phyloP scores from a whole-genome alignment of 2,329 filamentous ascomycete species.

The Fusarium pseudoanthophilum region DNA sequence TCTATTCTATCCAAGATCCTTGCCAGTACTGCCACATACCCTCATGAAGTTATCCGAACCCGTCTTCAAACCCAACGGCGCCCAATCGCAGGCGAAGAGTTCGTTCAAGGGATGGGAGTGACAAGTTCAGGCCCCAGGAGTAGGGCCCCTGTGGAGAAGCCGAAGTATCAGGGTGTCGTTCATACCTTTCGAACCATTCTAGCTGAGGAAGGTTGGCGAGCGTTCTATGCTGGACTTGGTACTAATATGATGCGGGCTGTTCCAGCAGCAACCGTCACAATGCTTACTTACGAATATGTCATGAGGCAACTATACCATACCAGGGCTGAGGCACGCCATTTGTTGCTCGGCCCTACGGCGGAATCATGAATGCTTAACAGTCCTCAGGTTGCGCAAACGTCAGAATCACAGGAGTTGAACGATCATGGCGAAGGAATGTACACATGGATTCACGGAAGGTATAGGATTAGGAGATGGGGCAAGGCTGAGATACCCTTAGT shows the following conservation, averaged over 20 bases:
- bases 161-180: constrained; percentile 80
- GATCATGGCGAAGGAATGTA: constrained; percentile 28
- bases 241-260: constrained; percentile 98
- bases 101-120: constrained; percentile 62
- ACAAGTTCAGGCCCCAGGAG: constrained; percentile 44
- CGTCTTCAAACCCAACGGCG: constrained; percentile 92
- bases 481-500: constrained; percentile 52
- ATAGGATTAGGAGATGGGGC: constrained; percentile 25
- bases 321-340: constrained; percentile 52
- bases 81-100: constrained; percentile 66
- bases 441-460: constrained; percentile 27
- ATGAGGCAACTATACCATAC: constrained; percentile 64
- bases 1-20: constrained; percentile 95
- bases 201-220: constrained; percentile 91
- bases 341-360: constrained; percentile 27
- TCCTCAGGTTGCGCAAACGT: not conserved
- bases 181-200: constrained; percentile 87
- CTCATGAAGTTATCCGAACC: constrained; percentile 95
- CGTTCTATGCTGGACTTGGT: constrained; percentile 96
- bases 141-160: constrained; percentile 46
- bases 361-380: constrained; percentile 26
- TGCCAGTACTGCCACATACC: constrained; percentile 94
- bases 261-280: constrained; percentile 94
- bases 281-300: constrained; percentile 92
- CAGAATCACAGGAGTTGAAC: constrained; percentile 21